Evolutionary conservation across 1,284 basidiomycete species (phyloP).

Genomic region (Marasmius fiardii): DNA sequence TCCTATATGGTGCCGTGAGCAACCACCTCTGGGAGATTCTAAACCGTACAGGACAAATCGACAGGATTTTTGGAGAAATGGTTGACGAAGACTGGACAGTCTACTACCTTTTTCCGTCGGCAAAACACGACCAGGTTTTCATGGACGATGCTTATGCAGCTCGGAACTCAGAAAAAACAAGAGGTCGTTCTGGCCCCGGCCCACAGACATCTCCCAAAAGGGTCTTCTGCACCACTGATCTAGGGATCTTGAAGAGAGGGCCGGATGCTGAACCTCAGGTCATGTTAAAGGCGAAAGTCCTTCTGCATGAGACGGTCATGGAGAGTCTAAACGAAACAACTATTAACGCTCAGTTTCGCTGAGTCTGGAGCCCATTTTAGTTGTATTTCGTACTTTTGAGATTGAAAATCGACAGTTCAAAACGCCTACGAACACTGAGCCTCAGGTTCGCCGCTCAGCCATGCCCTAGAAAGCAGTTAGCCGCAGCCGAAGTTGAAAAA

Average conservation of each 20-base stretch:
- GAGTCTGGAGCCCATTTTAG: too few relatives aligned
- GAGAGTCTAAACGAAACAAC: background rate
- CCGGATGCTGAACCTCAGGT: background rate
- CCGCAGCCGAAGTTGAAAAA: too few relatives aligned
- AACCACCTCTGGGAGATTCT: background rate
- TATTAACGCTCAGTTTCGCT: too few relatives aligned
- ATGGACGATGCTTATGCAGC: slow-evolving; percentile 8
- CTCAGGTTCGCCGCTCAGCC: too few relatives aligned
- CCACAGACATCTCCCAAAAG: background rate
- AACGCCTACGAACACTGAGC: too few relatives aligned
- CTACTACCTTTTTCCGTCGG: background rate
- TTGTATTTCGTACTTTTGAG: too few relatives aligned
- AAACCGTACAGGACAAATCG: background rate
- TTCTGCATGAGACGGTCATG: background rate
- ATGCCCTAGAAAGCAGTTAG: too few relatives aligned
- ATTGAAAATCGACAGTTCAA: too few relatives aligned
- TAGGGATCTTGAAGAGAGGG: background rate
- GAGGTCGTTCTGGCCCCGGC: background rate
- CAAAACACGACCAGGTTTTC: background rate
- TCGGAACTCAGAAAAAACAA: background rate
- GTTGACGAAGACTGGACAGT: slow-evolving; percentile 2
- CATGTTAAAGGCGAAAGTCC: background rate
- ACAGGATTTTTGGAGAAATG: slow-evolving; percentile 1
- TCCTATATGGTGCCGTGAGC: too few relatives aligned
- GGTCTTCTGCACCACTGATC: background rate